Conservation (phyloP, 2,329 filamentous ascomycete genomes). For the Parafenestella ontariensis region DNA sequence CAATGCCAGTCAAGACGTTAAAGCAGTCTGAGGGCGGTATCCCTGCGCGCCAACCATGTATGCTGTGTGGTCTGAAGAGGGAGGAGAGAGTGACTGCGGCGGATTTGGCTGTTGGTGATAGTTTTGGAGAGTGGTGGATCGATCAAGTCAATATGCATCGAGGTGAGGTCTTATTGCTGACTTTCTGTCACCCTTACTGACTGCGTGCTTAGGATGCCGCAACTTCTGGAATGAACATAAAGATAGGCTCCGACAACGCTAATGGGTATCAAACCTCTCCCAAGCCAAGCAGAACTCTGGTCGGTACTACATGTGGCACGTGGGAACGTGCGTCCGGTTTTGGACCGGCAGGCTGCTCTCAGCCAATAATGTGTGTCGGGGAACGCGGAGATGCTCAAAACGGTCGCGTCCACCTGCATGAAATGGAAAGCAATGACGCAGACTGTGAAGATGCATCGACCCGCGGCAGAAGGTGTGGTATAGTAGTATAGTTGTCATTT, state of each 20-base stretch:
- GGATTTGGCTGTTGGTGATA: conserved; percentile 81
- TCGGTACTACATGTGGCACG: conserved; percentile 1
- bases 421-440: not conserved
- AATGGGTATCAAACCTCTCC: conserved; percentile 16
- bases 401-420: not conserved
- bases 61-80: conserved; percentile 85
- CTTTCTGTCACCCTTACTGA: conserved; percentile 38
- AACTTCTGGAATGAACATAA: conserved; percentile 87
- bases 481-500: not conserved
- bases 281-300: not conserved
- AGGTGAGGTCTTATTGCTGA: conserved; percentile 52
- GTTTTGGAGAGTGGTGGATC: conserved; percentile 96
- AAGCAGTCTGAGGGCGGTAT: conserved; percentile 70
- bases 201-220: conserved; percentile 65
- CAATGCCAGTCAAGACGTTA: conserved; percentile 70
- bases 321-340: not conserved
- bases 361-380: conserved; percentile 13
- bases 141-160: conserved; percentile 73
- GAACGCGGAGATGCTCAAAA: conserved; percentile 5
- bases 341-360: not conserved
- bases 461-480: not conserved
- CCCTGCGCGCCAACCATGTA: conserved; percentile 76
- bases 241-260: conserved; percentile 72
- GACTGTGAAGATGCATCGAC: not conserved
- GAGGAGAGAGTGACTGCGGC: conserved; percentile 82